Percentiles rank a stretch among this genome's conserved stretches.
Evolutionary conservation across 768 basidiomycete genomes (phyloP).

Genomic region (Hygrocybe punicea): DNA sequence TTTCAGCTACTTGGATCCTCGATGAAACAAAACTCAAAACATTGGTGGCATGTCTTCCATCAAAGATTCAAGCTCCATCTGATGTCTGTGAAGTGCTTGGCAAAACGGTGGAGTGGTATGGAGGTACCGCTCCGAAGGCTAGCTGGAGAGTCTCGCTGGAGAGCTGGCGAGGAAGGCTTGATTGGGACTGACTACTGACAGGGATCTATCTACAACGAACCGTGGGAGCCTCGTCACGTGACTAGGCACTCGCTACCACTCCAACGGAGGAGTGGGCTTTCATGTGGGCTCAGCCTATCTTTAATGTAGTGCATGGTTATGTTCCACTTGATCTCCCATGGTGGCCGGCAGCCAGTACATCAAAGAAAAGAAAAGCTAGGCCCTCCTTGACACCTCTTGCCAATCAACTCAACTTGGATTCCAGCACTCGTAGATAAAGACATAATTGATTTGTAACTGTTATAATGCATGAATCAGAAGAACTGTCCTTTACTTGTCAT

Average conservation of each 20-base stretch:
- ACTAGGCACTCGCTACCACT: too few species aligned
- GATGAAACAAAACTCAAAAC: background rate
- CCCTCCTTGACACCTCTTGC: background rate
- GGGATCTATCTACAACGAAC: too few species aligned
- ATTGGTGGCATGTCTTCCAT: background rate
- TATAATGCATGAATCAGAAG: background rate
- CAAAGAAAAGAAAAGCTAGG: background rate
- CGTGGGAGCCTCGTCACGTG: too few species aligned
- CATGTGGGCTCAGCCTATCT: background rate
- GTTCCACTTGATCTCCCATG: background rate
- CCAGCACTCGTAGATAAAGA: background rate
- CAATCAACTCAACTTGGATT: background rate
- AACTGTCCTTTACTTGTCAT: background rate
- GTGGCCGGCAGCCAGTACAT: background rate
- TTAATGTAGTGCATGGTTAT: background rate
- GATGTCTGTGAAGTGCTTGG: background rate
- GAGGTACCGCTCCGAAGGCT: too few species aligned
- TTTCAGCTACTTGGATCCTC: conserved; percentile 5
- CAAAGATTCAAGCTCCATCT: background rate
- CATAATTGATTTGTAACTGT: background rate
- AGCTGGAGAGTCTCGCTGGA: too few species aligned
- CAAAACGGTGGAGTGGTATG: background rate
- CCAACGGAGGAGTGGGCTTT: background rate
- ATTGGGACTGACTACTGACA: too few species aligned
- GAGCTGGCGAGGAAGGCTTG: too few species aligned